Evolutionary conservation across 83 land plant genomes (phyloP), one percentile per base, ranked within the genome.

Genomic region (Isoetes engelmannii): DNA sequence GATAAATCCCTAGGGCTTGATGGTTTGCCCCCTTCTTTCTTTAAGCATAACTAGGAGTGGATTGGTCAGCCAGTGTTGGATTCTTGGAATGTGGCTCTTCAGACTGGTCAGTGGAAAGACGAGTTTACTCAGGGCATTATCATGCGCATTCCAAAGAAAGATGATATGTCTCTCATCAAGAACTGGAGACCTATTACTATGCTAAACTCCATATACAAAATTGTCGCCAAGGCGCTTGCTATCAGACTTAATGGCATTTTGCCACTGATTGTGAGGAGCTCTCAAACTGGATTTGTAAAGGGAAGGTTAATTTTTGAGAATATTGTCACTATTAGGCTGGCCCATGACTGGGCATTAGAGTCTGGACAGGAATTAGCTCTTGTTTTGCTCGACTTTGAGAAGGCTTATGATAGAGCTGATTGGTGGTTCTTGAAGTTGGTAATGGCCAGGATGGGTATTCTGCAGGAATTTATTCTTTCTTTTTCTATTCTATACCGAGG

Each of bases 241-340:
- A 0, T 8, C 49, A 4, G 67, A 45, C 12, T 64, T 5, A 47
- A 64, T 45, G 0, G 0, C 15, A 12, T 28, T 4, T 43, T 64
- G 0, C 67, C 8, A 3, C 15, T 12, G 0, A 1, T 21, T 5
- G 7, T 64, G 7, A 4, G 49, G 0, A 1, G 13, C 0, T 45
- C 4, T 7, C 67, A 64, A 41, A 64, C 67, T 12, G 67, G 67
- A 7, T 64, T 64, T 43, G 46, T 64, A 0, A 1, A 0, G 47
- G 46, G 67, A 1, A 0, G 67, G 1, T 64, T 3, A 5, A 64
- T 64, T 1, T 4, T 64, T 0, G 67, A 64, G 3, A 64, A 64
- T n/a, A 4, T 64, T 1, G 18, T 64, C 1, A n/a, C n/a, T n/a
- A n/a, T n/a, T n/a, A n/a, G n/a, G n/a, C 3, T 4, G 5, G 67